Base-by-base conservation (phyloP, 176 grass and related monocot genomes). In the Eragrostis nindensis region DNA sequence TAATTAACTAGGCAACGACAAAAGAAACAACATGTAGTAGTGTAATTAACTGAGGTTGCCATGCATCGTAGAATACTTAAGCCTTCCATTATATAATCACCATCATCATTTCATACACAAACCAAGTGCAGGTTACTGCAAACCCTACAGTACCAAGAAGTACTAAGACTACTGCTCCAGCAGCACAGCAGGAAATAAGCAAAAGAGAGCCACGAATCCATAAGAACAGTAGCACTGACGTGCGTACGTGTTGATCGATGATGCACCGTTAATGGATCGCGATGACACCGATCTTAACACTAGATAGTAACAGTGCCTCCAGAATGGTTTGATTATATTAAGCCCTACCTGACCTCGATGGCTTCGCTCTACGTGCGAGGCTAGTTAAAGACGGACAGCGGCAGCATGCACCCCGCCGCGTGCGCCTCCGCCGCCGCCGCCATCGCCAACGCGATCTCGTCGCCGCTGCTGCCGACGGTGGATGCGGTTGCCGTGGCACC, bases 301-400 rank as follows among this genome's bases (percentile, higher is more conserved):
- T 66, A 41, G 55, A 45, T 52, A 64, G 43, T 54, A 0, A 45
- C n/a, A n/a, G n/a, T n/a, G 42, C 70, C 54, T 16, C 12, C 30
- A 40, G 66, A 77, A 66, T 89, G 21, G 72, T 66, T 65, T 22
- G n/a, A n/a, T n/a, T n/a, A n/a, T n/a, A 62, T 73, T 50, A 75
- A 82, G 73, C 59, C 83, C 73, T 66, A 21, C 19, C 7, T 16
- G 24, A 82, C 78, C 82, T 82, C 19, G 75, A 4, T 36, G 1
- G 1, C 46, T 55, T 69, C 40, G 77, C 62, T 68, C 27, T 47
- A 36, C 36, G 48, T 26, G 1, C 6, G 26, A n/a, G 25, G 41
- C 79, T 86, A 86, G 73, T 90, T 86, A 47, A 90, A 90, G 59
- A 90, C 88, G 74, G 88, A 90, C 11, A 90, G 78, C 44, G 88